A percentile compares a stretch with the other conserved stretches of the same genome.
These are phyloP conservation scores for Hysterium pulicare DNA, from an alignment of 2,329 filamentous ascomycete species.

Conservation along the genomic window DNA sequence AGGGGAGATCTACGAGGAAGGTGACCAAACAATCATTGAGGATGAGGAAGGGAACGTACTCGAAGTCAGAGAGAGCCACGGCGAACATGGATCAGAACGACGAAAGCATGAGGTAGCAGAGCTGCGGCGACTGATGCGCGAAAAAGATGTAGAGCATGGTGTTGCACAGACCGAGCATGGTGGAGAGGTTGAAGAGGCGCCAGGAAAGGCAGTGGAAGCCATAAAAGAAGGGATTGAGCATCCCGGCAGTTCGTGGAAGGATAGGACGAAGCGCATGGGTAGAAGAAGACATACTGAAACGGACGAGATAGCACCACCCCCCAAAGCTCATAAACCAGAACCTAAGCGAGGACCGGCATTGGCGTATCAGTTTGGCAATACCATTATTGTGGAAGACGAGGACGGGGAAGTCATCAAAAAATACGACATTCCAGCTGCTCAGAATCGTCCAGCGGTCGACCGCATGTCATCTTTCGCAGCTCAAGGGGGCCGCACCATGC, in stretches of 20 bases:
- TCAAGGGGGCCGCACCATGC: constrained; percentile 37
- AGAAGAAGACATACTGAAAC: constrained; percentile 43
- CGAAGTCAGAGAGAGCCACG: constrained; percentile 54
- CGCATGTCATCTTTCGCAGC: constrained; percentile 30
- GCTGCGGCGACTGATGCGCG: constrained; percentile 52
- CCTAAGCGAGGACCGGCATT: constrained; percentile 65
- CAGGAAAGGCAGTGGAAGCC: constrained; percentile 36
- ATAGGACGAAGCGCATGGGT: constrained; percentile 43
- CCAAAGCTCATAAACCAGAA: constrained; percentile 30
- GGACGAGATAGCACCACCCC: constrained; percentile 25
- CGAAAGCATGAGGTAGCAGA: constrained; percentile 57
- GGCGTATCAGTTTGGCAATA: constrained; percentile 83
- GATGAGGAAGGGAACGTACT: constrained; percentile 85
- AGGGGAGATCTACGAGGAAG: constrained; percentile 77
- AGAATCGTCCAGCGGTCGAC: constrained; percentile 36
- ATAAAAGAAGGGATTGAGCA: constrained; percentile 30
- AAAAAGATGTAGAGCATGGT: constrained; percentile 44
- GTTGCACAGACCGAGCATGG: constrained; percentile 49
- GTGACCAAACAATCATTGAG: constrained; percentile 74
- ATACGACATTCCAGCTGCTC: constrained; percentile 65
- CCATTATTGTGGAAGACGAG: constrained; percentile 85
- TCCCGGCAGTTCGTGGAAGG: constrained; percentile 38
- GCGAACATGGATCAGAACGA: constrained; percentile 53
- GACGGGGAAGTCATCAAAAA: constrained; percentile 84
- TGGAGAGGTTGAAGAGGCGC: constrained; percentile 33